These are phyloP conservation scores for Microcyclospora pomicola DNA, from an alignment of 2,329 filamentous ascomycete species.

Conservation along the genomic window DNA sequence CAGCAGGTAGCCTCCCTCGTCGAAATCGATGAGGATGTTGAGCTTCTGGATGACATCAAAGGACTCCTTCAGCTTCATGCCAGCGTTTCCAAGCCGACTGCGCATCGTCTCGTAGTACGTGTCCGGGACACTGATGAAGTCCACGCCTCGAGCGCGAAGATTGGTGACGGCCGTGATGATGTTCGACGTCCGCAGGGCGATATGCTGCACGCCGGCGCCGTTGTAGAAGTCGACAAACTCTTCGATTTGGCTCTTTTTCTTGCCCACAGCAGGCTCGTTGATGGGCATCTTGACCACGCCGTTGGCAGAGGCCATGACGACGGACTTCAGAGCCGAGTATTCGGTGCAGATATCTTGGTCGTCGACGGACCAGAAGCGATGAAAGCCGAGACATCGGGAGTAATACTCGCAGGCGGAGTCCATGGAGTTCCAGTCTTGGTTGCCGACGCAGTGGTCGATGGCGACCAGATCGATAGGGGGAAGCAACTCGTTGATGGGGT, in stretches of 20 bases:
- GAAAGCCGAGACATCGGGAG: slow-evolving; percentile 79
- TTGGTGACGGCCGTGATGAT: slow-evolving; percentile 67
- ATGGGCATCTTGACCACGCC: slow-evolving; percentile 94
- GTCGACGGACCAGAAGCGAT: slow-evolving; percentile 95
- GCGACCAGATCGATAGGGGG: slow-evolving; percentile 54
- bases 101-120: slow-evolving; percentile 75
- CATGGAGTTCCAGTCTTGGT: slow-evolving; percentile 92
- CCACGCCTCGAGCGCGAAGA: slow-evolving; percentile 72
- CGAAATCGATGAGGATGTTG: slow-evolving; percentile 89
- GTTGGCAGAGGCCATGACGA: slow-evolving; percentile 78
- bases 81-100: slow-evolving; percentile 51
- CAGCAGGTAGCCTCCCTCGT: slow-evolving; percentile 73
- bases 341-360: slow-evolving; percentile 87
- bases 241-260: slow-evolving; percentile 88
- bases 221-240: slow-evolving; percentile 78
- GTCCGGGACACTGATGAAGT: slow-evolving; percentile 81
- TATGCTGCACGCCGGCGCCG: slow-evolving; percentile 84
- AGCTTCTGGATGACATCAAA: slow-evolving; percentile 62
- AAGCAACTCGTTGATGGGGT: slow-evolving; percentile 37
- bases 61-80: slow-evolving; percentile 56
- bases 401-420: slow-evolving; percentile 53
- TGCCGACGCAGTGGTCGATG: slow-evolving; percentile 95
- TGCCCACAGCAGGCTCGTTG: slow-evolving; percentile 84
- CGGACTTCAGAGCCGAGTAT: slow-evolving; percentile 73
- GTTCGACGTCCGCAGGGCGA: slow-evolving; percentile 68